These are phyloP conservation scores for Cladobotryum protrusum DNA, from an alignment of 2,329 filamentous ascomycete genomes.

Conservation along the genomic window DNA sequence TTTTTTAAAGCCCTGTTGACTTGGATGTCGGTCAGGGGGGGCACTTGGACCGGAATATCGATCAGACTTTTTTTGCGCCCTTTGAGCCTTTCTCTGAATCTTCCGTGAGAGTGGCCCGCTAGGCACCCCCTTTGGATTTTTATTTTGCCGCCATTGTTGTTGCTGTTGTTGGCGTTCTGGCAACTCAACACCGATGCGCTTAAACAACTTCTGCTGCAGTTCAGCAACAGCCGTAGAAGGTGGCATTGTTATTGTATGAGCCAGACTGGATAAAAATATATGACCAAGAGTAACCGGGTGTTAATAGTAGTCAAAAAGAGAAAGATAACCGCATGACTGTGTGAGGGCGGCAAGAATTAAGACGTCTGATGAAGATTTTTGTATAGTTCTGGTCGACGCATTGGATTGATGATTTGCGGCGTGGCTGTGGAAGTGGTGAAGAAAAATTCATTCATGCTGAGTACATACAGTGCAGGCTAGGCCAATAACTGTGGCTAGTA, in stretches of 20 bases:
- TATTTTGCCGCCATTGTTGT: constrained; percentile 9
- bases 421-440: too few relatives aligned
- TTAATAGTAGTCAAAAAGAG: too few relatives aligned
- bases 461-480: too few relatives aligned
- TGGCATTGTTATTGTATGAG: constrained; percentile 11
- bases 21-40: background rate
- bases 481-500: too few relatives aligned
- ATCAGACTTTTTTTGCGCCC: constrained; percentile 52
- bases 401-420: too few relatives aligned
- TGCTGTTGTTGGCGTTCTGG: constrained; percentile 15
- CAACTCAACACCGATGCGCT: constrained; percentile 29
- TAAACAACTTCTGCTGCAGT: constrained; percentile 33
- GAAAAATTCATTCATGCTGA: too few relatives aligned
- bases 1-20: background rate
- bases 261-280: too few relatives aligned
- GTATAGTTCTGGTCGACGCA: too few relatives aligned
- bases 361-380: too few relatives aligned
- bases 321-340: too few relatives aligned
- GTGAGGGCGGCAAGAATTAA: too few relatives aligned
- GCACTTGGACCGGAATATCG: constrained; percentile 13
- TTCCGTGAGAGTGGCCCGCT: constrained; percentile 40
- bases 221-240: constrained; percentile 22
- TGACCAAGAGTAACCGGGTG: too few relatives aligned
- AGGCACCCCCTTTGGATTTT: constrained; percentile 10
- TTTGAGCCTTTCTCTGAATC: constrained; percentile 60